Evolutionary conservation across 306 rosid genomes (phyloP).

Genomic region (Corylus americana): DNA sequence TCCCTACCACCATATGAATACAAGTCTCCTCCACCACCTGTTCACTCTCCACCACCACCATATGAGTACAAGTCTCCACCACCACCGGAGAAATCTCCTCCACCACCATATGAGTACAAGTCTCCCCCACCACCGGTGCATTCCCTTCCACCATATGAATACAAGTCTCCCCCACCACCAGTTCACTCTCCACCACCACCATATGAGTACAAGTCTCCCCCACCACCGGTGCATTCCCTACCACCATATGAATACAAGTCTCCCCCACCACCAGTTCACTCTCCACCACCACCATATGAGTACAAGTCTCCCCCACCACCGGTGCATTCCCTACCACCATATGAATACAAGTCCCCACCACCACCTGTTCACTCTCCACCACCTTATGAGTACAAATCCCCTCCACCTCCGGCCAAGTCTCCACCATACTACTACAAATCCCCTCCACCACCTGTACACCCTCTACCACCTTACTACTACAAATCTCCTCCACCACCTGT

Average conservation of each 20-base stretch:
- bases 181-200: slow-evolving; percentile 19
- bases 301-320: slow-evolving; percentile 44
- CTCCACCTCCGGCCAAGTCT: not conserved
- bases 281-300: slow-evolving; percentile 5
- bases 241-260: slow-evolving; percentile 12
- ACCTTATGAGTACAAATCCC: slow-evolving; percentile 1
- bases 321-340: slow-evolving; percentile 9
- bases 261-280: not conserved
- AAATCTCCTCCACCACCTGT: slow-evolving; percentile 19
- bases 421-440: slow-evolving; percentile 10
- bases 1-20: slow-evolving; percentile 14
- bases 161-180: slow-evolving; percentile 38
- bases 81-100: not conserved
- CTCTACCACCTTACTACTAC: slow-evolving; percentile 22
- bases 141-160: not conserved
- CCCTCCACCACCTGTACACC: slow-evolving; percentile 13
- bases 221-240: slow-evolving; percentile 34
- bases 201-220: slow-evolving; percentile 47
- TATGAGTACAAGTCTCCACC: slow-evolving; percentile 25
- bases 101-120: slow-evolving; percentile 20
- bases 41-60: not conserved
- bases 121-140: slow-evolving; percentile 37
- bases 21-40: slow-evolving; percentile 46
- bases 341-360: slow-evolving; percentile 19
- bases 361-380: slow-evolving; percentile 4